These are phyloP conservation scores for Psidium guajava DNA, from an alignment of 345 rosid genomes.

Conservation along the genomic window DNA sequence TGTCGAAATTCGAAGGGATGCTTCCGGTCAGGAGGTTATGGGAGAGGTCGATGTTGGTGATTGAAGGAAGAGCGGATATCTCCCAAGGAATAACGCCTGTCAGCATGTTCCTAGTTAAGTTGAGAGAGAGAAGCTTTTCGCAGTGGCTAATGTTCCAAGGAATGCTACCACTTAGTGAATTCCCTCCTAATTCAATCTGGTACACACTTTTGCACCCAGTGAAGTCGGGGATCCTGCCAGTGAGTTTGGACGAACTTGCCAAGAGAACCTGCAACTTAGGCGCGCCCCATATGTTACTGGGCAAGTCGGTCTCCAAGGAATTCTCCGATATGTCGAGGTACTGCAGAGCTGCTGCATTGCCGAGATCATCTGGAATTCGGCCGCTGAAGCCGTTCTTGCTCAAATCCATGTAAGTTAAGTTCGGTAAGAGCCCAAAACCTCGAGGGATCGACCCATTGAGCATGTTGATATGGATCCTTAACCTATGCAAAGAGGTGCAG, in stretches of 20 bases:
- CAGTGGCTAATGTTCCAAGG: constrained; percentile 84
- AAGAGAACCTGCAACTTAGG: constrained; percentile 64
- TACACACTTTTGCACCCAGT: constrained; percentile 56
- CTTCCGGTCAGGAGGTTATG: constrained; percentile 65
- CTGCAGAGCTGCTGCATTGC: constrained; percentile 43
- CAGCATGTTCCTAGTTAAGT: constrained; percentile 58
- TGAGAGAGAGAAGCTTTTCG: constrained; percentile 62
- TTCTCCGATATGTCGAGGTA: constrained; percentile 69
- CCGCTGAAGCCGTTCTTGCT: constrained; percentile 62
- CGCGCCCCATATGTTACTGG: constrained; percentile 52
- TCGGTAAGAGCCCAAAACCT: constrained; percentile 53
- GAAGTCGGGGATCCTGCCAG: constrained; percentile 58
- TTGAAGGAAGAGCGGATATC: constrained; percentile 59
- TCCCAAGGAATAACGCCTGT: constrained; percentile 86
- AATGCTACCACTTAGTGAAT: constrained; percentile 53
- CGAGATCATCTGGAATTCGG: constrained; percentile 56
- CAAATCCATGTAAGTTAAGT: constrained; percentile 56
- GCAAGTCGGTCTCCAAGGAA: constrained; percentile 35
- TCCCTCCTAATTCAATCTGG: constrained; percentile 70
- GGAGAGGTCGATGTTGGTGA: constrained; percentile 75
- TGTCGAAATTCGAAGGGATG: constrained; percentile 71
- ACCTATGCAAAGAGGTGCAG: constrained; percentile 52
- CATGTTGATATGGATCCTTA: constrained; percentile 56
- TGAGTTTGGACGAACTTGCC: constrained; percentile 43
- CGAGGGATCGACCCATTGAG: constrained; percentile 61